phyloP scores from a whole-genome alignment of 768 basidiomycete genomes.

The Cyclocybe cylindracea region DNA sequence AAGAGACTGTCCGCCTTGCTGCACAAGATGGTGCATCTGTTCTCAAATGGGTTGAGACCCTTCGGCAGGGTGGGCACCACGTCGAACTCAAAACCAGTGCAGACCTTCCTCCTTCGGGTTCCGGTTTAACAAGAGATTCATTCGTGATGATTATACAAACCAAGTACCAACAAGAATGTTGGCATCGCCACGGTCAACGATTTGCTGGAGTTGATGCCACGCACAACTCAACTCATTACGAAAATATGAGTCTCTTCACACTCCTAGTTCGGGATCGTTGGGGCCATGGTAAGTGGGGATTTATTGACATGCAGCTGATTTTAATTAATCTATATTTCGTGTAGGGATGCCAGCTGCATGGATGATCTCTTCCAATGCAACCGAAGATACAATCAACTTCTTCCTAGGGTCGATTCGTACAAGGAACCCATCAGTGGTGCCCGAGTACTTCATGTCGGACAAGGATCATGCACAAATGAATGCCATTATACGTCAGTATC shows the following conservation, averaged over 20 bases:
- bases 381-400: constrained; percentile 15
- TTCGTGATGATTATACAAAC: constrained; percentile 14
- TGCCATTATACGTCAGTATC: too few relatives aligned
- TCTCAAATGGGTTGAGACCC: constrained; percentile 5
- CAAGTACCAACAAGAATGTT: constrained; percentile 3
- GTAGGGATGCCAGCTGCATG: constrained; percentile 18
- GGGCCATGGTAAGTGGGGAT: too few relatives aligned
- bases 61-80: neutral
- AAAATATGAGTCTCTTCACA: constrained; percentile 9
- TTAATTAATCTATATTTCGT: too few relatives aligned
- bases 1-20: constrained; percentile 5
- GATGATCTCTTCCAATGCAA: constrained; percentile 18
- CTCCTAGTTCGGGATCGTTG: constrained; percentile 7
- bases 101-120: neutral
- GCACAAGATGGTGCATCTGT: constrained; percentile 8
- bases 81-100: constrained; percentile 6
- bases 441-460: too few relatives aligned
- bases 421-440: too few relatives aligned
- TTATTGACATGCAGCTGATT: too few relatives aligned
- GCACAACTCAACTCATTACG: constrained; percentile 13
- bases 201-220: constrained; percentile 10
- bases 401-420: constrained; percentile 2
- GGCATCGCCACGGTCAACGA: neutral
- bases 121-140: neutral
- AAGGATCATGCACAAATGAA: too few relatives aligned